Evolutionary conservation across 2,329 filamentous ascomycete genomes (phyloP), one percentile per base, ranked within the genome.

Genomic region (Penicillium sp.): DNA sequence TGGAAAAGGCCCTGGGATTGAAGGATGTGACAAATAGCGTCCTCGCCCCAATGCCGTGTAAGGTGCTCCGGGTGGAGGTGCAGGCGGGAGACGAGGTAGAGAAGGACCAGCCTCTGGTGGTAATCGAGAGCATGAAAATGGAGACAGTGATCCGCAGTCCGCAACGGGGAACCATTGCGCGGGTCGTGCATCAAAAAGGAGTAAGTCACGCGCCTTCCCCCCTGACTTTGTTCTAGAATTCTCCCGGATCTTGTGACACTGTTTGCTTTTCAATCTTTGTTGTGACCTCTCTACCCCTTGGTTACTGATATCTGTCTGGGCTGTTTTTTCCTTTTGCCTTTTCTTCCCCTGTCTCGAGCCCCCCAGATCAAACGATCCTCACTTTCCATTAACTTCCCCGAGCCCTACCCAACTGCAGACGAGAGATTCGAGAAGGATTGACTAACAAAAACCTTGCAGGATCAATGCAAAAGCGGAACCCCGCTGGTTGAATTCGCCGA

Each of bases 41-140:
- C 1, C 81, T 90, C 23, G 91, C 94, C 19, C 94, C 94, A 0
- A 99, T 99, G 94, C 94, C 94, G 1, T 97, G 94, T 76, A 97
- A 97, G 77, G 88, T 99, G 26, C 76, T 99, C 58, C 85, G 90
- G 61, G 94, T 97, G 44, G 90, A 96, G 72, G 91, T 97, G 0
- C 76, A 81, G 27, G 91, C 91, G 63, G 94, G 94, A 0, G 85
- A 96, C 60, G 76, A 74, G 43, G 94, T 99, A 14, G 85, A 86
- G 69, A 95, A 93, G 76, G 92, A 93, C 42, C 86, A 93, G 53
- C 85, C 91, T 7, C 77, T 99, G 54, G 90, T 97, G 11, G 91
- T 97, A 77, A 91, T 92, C 66, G 89, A 92, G 74, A 91, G 88
- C 55, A 92, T 92, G 89, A 92, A 92, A 79, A 92, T 92, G 89